These are phyloP conservation scores for Albugo candida DNA, from an alignment of 352 stramenopile genomes.

Conservation along the genomic window DNA sequence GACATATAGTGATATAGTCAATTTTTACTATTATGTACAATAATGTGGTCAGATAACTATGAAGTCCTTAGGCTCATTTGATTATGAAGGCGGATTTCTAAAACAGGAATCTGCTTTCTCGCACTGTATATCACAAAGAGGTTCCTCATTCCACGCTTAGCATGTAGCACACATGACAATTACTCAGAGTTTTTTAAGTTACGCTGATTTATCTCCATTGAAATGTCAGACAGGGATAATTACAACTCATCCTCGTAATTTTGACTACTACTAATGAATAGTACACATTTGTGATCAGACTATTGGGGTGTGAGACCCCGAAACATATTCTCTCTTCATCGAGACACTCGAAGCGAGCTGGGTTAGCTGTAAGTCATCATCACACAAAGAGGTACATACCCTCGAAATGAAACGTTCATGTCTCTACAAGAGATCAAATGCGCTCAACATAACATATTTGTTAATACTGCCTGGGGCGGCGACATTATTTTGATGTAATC, in stretches of 20 bases:
- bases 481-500: conserved; percentile 79
- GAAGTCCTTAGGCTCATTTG: conserved; percentile 72
- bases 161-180: conserved; percentile 4
- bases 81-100: conserved; percentile 49
- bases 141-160: conserved; percentile 49
- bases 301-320: conserved; percentile 76
- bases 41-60: conserved; percentile 72
- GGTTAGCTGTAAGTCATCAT: conserved; percentile 75
- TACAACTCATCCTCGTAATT: conserved; percentile 62
- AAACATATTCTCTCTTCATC: conserved; percentile 76
- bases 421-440: conserved; percentile 72
- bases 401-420: conserved; percentile 50
- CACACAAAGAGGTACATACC: conserved; percentile 20
- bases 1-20: no score
- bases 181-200: conserved; percentile 75
- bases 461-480: conserved; percentile 75
- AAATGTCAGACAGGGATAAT: conserved; percentile 78
- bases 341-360: conserved; percentile 78
- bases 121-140: conserved; percentile 18
- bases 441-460: conserved; percentile 58
- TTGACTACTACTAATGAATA: conserved; percentile 5
- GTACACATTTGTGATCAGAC: not conserved
- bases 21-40: no score
- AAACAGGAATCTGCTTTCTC: conserved; percentile 47
- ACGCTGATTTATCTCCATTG: conserved; percentile 75